Conservation (phyloP, 768 basidiomycete genomes). For the Mrakia gelida region DNA sequence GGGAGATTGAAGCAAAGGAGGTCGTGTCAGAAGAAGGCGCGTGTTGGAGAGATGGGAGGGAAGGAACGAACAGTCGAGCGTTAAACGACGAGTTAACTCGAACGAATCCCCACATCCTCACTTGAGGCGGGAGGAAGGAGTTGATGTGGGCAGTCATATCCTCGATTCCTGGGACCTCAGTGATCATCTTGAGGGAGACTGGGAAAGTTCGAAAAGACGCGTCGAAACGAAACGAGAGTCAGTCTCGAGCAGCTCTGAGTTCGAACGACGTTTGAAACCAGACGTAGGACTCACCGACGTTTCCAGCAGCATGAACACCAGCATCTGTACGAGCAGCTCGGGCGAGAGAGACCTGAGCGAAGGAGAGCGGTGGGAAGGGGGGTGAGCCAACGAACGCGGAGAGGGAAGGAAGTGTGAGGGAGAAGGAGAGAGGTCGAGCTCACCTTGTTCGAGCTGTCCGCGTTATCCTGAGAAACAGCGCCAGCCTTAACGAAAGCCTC, state of each 20-base stretch:
- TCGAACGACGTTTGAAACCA: background rate
- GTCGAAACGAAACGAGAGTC: background rate
- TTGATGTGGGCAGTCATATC: slow-evolving; percentile 75
- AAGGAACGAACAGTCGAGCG: slow-evolving; percentile 43
- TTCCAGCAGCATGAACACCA: slow-evolving; percentile 94
- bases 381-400: background rate
- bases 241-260: background rate
- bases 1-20: slow-evolving; percentile 8
- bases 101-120: slow-evolving; percentile 87
- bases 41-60: background rate
- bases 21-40: background rate
- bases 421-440: slow-evolving; percentile 8
- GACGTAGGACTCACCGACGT: slow-evolving; percentile 51
- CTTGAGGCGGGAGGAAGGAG: slow-evolving; percentile 79
- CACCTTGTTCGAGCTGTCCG: slow-evolving; percentile 83
- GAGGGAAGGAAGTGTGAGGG: background rate
- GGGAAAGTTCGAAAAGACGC: background rate
- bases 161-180: slow-evolving; percentile 62
- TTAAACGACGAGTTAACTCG: slow-evolving; percentile 50
- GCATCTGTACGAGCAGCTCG: slow-evolving; percentile 94
- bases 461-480: slow-evolving; percentile 90
- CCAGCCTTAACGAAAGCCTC: slow-evolving; percentile 81
- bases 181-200: slow-evolving; percentile 76
- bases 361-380: background rate
- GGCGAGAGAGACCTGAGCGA: slow-evolving; percentile 65